Evolutionary conservation across 306 rosid species (phyloP).

Genomic region (Casuarina glauca): DNA sequence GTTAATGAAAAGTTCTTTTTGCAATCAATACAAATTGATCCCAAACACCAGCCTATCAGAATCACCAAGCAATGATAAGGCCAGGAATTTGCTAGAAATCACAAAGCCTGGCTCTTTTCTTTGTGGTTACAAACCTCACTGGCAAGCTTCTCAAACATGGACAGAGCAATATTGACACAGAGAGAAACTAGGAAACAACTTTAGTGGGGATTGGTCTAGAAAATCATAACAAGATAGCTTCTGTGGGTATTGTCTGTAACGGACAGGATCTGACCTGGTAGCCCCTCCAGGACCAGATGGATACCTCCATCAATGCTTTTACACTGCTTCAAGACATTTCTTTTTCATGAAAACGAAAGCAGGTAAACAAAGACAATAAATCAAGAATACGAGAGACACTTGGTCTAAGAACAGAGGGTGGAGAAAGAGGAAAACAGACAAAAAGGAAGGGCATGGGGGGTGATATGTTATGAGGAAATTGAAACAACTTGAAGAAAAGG

Average conservation of each 20-base stretch:
- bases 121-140: too few species aligned
- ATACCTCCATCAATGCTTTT: neutral
- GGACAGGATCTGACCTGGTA: neutral
- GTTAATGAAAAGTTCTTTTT: neutral
- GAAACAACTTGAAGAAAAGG: neutral
- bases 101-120: too few species aligned
- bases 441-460: neutral
- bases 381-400: neutral
- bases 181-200: too few species aligned
- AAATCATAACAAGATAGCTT: neutral
- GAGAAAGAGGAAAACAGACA: neutral
- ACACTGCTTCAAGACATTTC: neutral
- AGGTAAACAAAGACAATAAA: too few species aligned
- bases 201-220: neutral
- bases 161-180: too few species aligned
- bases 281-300: neutral
- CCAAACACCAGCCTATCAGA: neutral
- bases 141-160: too few species aligned
- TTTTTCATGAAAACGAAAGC: too few species aligned
- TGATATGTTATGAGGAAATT: neutral
- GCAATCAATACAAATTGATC: neutral
- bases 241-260: neutral
- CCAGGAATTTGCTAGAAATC: neutral
- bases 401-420: neutral
- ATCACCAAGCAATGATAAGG: neutral